A percentile compares a stretch with the other conserved stretches of the same genome.
These are phyloP conservation scores for Tricholoma saponaceum DNA, from an alignment of 768 basidiomycete genomes.

Conservation along the genomic window DNA sequence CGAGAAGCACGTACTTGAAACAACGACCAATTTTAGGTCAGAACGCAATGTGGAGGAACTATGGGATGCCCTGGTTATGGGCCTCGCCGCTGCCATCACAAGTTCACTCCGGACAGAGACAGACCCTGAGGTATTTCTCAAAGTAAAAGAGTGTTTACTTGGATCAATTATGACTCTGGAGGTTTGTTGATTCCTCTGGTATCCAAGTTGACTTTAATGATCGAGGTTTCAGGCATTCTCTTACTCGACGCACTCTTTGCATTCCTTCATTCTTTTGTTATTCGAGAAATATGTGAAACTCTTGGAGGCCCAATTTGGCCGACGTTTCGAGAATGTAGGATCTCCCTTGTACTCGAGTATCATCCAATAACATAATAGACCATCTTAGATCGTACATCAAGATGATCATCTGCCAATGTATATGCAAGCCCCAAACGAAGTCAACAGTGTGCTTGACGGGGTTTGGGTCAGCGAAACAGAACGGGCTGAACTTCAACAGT, in stretches of 20 bases:
- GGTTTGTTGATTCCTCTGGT: constrained; percentile 37
- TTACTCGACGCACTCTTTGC: constrained; percentile 80
- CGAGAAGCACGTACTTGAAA: constrained; percentile 87
- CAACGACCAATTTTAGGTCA: constrained; percentile 87
- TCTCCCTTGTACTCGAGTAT: background rate
- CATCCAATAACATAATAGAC: background rate
- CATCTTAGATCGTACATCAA: constrained; percentile 65
- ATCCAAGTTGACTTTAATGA: background rate
- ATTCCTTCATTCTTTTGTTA: constrained; percentile 78
- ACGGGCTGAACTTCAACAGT: constrained; percentile 56
- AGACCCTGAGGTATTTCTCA: constrained; percentile 78
- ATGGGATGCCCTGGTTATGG: constrained; percentile 82
- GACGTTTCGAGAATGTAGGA: constrained; percentile 75
- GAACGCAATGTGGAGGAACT: constrained; percentile 90
- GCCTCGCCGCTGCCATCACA: constrained; percentile 71
- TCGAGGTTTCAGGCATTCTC: constrained; percentile 61
- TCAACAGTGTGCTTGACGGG: constrained; percentile 68
- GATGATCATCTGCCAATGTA: constrained; percentile 93
- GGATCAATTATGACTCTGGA: constrained; percentile 91
- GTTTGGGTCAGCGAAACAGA: constrained; percentile 82
- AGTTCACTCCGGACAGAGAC: constrained; percentile 67
- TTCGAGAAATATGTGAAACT: constrained; percentile 88
- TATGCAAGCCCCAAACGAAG: constrained; percentile 53
- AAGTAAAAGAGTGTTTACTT: constrained; percentile 78
- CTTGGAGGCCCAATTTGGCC: constrained; percentile 76